A percentile compares a stretch with the other conserved stretches of the same genome.
phyloP scores from a whole-genome alignment of 1,139 yeast species.

The Geotrichum restrictum region DNA sequence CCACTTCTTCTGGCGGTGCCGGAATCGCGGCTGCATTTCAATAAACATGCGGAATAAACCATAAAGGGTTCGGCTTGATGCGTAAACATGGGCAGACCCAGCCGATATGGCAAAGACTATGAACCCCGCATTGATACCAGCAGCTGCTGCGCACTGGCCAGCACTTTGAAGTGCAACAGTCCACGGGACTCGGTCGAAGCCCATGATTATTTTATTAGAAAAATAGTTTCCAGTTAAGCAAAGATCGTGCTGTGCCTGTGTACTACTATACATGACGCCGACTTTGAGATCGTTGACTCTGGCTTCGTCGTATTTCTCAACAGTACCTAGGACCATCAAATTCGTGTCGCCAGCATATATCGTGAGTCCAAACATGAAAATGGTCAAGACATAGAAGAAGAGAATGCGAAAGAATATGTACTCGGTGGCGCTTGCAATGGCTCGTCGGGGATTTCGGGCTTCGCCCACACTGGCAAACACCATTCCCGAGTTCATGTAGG shows the following conservation, averaged over 20 bases:
- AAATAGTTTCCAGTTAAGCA: not conserved
- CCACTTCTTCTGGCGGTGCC: conserved; percentile 52
- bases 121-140: conserved; percentile 62
- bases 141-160: conserved; percentile 58
- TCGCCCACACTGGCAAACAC: conserved; percentile 86
- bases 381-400: conserved; percentile 62
- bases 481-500: conserved; percentile 77
- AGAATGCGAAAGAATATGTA: conserved; percentile 70
- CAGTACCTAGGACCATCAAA: conserved; percentile 12
- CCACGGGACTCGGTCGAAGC: conserved; percentile 48
- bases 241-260: conserved; percentile 10
- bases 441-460: conserved; percentile 72
- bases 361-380: conserved; percentile 66
- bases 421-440: conserved; percentile 75
- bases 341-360: conserved; percentile 75
- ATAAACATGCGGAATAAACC: conserved; percentile 49
- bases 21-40: conserved; percentile 3
- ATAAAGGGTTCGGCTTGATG: conserved; percentile 72
- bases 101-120: conserved; percentile 74
- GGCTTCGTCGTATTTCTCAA: not conserved
- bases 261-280: conserved; percentile 6
- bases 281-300: not conserved
- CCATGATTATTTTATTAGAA: conserved; percentile 11
- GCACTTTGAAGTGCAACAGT: conserved; percentile 70
- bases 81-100: conserved; percentile 72